Evolutionary conservation across 208 protist genomes (phyloP).

Genomic region (Angomonas ambiguus): DNA sequence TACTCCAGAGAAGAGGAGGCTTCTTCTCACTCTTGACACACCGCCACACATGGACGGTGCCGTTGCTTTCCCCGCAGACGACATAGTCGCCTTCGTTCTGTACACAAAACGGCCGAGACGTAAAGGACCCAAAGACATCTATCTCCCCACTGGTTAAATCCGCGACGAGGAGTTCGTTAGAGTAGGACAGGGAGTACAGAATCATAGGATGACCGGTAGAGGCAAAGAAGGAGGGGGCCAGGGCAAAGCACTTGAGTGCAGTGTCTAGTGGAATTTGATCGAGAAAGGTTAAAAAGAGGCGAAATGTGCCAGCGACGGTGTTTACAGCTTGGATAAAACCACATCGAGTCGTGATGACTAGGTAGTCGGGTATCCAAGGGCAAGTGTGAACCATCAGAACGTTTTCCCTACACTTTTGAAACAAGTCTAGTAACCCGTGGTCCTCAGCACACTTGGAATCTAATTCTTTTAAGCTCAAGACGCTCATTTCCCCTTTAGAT

Average conservation of each 20-base stretch:
- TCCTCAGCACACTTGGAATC: slow-evolving; percentile 35
- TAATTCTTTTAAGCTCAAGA: slow-evolving; percentile 51
- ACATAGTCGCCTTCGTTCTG: slow-evolving; percentile 73
- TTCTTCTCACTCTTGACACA: not conserved
- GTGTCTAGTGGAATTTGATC: slow-evolving; percentile 57
- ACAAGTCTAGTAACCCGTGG: slow-evolving; percentile 46
- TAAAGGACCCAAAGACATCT: slow-evolving; percentile 38
- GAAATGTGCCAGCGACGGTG: slow-evolving; percentile 56
- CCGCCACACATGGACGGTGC: slow-evolving; percentile 63
- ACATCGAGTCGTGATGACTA: slow-evolving; percentile 66
- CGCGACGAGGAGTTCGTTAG: slow-evolving; percentile 80
- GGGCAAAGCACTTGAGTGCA: slow-evolving; percentile 69
- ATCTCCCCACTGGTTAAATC: slow-evolving; percentile 48
- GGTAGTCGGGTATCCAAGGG: slow-evolving; percentile 34
- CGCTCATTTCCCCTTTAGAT: slow-evolving; percentile 39
- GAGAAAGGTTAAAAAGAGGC: slow-evolving; percentile 72
- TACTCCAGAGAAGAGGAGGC: slow-evolving; percentile 37
- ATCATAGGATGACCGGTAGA: slow-evolving; percentile 27
- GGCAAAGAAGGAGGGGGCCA: slow-evolving; percentile 30
- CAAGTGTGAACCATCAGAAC: slow-evolving; percentile 55
- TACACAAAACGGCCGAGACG: slow-evolving; percentile 59
- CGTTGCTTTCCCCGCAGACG: slow-evolving; percentile 67
- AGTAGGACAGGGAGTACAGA: slow-evolving; percentile 73
- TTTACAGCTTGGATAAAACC: slow-evolving; percentile 81
- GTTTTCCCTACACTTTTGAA: slow-evolving; percentile 54